Evolutionary conservation across 345 rosid genomes (phyloP), one percentile per base, ranked within the genome.

Genomic region (Aquilaria sinensis): DNA sequence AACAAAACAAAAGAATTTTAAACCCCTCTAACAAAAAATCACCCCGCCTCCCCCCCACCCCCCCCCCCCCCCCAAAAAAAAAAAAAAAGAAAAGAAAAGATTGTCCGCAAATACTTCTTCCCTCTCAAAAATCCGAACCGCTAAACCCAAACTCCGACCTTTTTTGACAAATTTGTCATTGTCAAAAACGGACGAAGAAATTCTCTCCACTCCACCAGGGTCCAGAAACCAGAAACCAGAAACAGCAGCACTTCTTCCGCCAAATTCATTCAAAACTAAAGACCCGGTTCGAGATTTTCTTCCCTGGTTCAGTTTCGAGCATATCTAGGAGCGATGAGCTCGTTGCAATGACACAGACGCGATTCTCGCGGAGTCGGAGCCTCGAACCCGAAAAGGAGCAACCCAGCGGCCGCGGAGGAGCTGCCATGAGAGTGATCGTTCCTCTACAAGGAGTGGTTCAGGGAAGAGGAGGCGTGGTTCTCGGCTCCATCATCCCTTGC

Each of bases 401-500:
- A 15, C n/a, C 57, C 37, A 31, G 53, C 8, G 61, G 77, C 14
- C 70, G 79, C 9, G 78, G 84, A 30, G 76, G 89, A 46, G 82
- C 94, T 33, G 97, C 80, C 78, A 93, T 93, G 98, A 86, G 97
- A 67, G 79, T 93, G 32, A 90, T 93, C 32, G 96, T 93, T 50
- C 98, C 98, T 2, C 74, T 93, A 59, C 98, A 93, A 64, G 98
- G 97, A 2, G 78, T 93, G 23, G 97, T 90, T 56, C 98, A 93
- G 59, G 97, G 96, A 12, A 75, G 98, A 32, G 97, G 97, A 10
- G 98, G 97, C 4, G 74, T 93, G n/a, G 77, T 93, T 58, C 63
- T 93, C 46, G 98, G 98, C 63, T 85, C 96, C 45, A 88, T 88
- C 50, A 90, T 93, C 47, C 97, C 98, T n/a, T 90, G 97, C 70